Evolutionary conservation across 1,284 basidiomycete species (phyloP).

Genomic region (Pulveroboletus sp.): DNA sequence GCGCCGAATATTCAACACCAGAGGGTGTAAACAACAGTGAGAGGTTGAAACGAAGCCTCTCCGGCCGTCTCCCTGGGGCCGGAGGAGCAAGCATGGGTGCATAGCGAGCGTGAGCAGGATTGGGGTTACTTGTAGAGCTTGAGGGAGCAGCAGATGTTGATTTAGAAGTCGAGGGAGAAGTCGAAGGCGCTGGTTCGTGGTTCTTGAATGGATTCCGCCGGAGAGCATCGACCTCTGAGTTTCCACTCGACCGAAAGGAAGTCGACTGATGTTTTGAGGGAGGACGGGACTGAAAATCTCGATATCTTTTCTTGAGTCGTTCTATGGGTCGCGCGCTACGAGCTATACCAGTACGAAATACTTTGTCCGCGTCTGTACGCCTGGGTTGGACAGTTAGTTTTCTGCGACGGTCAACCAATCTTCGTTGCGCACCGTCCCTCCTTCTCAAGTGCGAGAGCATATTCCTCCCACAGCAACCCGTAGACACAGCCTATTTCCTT

Average conservation of each 20-base stretch:
- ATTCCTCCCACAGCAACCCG: conserved; percentile 84
- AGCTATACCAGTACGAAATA: conserved; percentile 84
- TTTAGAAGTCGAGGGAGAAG: conserved; percentile 34
- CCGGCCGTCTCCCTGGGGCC: conserved; percentile 64
- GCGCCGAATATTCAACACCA: conserved; percentile 67
- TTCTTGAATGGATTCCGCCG: conserved; percentile 60
- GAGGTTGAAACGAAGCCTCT: conserved; percentile 67
- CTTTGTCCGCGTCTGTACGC: conserved; percentile 75
- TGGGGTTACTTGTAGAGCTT: conserved; percentile 13
- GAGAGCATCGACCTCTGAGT: conserved; percentile 42
- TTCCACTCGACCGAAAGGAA: conserved; percentile 26
- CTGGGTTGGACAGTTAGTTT: conserved; percentile 42
- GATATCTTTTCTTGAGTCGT: conserved; percentile 81
- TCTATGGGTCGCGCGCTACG: conserved; percentile 82
- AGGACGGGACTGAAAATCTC: conserved; percentile 72
- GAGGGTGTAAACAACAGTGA: conserved; percentile 67
- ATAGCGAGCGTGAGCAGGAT: conserved; percentile 50
- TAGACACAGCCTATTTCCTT: conserved; percentile 80
- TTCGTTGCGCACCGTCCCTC: conserved; percentile 64
- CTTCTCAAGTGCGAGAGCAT: conserved; percentile 73
- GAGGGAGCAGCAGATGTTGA: conserved; percentile 23
- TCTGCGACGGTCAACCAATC: neutral
- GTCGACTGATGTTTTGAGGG: conserved; percentile 33
- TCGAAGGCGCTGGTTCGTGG: conserved; percentile 37
- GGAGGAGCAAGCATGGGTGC: conserved; percentile 68